Evolutionary conservation across 495 filamentous ascomycete species (phyloP).

Genomic region (Tricharina praecox): DNA sequence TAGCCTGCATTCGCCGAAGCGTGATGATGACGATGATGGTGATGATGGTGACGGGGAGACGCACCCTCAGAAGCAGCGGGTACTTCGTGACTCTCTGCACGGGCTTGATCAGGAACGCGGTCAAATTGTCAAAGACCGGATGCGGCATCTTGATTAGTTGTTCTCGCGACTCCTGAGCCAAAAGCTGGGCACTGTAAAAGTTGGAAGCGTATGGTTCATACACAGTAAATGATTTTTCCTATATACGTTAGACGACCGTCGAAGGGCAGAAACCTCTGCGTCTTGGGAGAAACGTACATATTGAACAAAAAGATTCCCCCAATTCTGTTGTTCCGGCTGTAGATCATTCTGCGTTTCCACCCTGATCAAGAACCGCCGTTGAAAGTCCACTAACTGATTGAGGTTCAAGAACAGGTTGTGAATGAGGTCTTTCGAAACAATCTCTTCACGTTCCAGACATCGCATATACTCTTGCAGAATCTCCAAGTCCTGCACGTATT

Average conservation of each 20-base stretch:
- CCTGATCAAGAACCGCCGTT: conserved; percentile 80
- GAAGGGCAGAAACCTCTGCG: too few species aligned
- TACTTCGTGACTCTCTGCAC: conserved; percentile 93
- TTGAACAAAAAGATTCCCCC: conserved; percentile 60
- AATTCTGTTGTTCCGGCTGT: conserved; percentile 63
- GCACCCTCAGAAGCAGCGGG: conserved; percentile 70
- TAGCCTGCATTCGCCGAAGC: neutral
- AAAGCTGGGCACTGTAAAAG: conserved; percentile 24
- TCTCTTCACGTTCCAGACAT: conserved; percentile 66
- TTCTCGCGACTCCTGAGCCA: conserved; percentile 21
- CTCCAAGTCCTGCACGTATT: conserved; percentile 96
- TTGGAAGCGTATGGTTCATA: conserved; percentile 97
- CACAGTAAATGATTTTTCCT: conserved; percentile 58
- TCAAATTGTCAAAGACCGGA: conserved; percentile 34
- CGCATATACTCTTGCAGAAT: conserved; percentile 87
- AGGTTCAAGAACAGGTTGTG: conserved; percentile 95
- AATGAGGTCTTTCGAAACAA: conserved; percentile 73
- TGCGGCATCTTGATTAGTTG: conserved; percentile 22
- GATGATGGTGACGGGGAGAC: conserved; percentile 16
- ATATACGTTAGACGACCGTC: conserved; percentile 19
- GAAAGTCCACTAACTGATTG: conserved; percentile 85
- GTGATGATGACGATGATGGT: too few species aligned
- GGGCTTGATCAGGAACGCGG: conserved; percentile 85
- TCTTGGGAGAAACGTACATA: too few species aligned
- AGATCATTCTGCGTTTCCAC: conserved; percentile 87